Base-by-base conservation (phyloP, 768 basidiomycete species). In the Tulasnella sp. region DNA sequence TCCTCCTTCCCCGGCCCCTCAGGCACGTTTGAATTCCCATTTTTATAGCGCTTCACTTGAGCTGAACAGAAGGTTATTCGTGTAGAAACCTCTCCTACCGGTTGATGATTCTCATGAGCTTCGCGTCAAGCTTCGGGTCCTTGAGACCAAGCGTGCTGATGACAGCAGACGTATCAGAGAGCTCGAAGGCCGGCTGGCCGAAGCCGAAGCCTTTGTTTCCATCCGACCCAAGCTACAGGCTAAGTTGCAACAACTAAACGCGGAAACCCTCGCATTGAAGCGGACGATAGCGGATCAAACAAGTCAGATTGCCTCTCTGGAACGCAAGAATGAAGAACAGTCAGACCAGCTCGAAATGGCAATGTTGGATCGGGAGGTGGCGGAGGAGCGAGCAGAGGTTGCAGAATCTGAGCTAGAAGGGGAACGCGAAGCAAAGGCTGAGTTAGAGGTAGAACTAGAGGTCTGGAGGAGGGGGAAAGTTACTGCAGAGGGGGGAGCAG, bases 321-420 rank as follows among this genome's bases (percentile, higher is more conserved):
- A 93, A 63, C 73, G 72, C 15, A 77, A 87, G 22, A 74, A 88
- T 1, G 72, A 83, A 2, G 94, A 98, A 68, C 69, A 85, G 1
- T 81, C 87, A 53, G 94, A 97, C 60, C 89, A 93, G 67, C 72
- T 98, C 41, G 96, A 99, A 73, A 92, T 97, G 85, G 78, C 83
- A 2, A 88, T 88, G 78, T 72, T 99, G 65, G 96, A 99, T 69
- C 92, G 91, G 72, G 96, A 99, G 69, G 83, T 98, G 41, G 93
- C 94, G 0, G 96, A 98, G 68, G 94, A 97, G 70, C 81, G 82
- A 60, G 84, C 87, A 0, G 94, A 97, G 70, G 68, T 80, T 1
- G 84, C 84, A 0, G 84, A 91, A 68, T 70, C 76, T 0, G 91
- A 92, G 67, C 66, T 92, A 51, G 89, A 87, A 64, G 85, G 84